phyloP scores from a whole-genome alignment of 306 rosid genomes.

The Lathyrus sativus region DNA sequence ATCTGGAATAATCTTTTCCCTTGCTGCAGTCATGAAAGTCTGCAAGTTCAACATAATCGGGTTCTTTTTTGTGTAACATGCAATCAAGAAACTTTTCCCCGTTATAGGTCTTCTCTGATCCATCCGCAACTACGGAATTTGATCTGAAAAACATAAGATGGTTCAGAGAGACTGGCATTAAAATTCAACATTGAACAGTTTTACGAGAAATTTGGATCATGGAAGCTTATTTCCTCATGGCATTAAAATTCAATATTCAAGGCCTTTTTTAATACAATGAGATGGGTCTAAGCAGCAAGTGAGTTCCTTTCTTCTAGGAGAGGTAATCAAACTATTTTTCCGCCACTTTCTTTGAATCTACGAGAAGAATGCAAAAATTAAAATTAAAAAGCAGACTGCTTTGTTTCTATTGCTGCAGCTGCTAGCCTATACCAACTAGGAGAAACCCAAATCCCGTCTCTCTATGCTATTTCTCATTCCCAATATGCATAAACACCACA shows the following conservation, averaged over 20 bases:
- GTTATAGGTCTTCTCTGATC: slow-evolving; percentile 51
- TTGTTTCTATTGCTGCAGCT: neutral
- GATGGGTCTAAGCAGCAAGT: neutral
- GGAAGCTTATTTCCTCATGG: neutral
- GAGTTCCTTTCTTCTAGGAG: slow-evolving; percentile 2
- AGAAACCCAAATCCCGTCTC: neutral
- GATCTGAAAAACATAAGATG: slow-evolving; percentile 36
- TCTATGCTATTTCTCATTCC: neutral
- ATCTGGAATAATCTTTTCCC: slow-evolving; percentile 61
- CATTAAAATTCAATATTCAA: neutral
- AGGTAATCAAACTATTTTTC: neutral
- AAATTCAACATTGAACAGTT: slow-evolving; percentile 22
- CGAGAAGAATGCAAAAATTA: neutral
- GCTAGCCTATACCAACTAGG: neutral
- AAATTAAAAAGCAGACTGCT: neutral
- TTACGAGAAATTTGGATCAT: neutral
- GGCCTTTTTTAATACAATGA: neutral
- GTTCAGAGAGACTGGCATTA: slow-evolving; percentile 23
- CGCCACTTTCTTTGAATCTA: neutral
- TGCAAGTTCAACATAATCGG: slow-evolving; percentile 58
- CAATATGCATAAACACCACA: neutral
- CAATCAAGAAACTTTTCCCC: slow-evolving; percentile 61
- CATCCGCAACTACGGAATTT: slow-evolving; percentile 37
- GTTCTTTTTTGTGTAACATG: slow-evolving; percentile 25
- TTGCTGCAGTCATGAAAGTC: slow-evolving; percentile 62